phyloP scores from a whole-genome alignment of 2,329 filamentous ascomycete species.

The Orbilia quercus region DNA sequence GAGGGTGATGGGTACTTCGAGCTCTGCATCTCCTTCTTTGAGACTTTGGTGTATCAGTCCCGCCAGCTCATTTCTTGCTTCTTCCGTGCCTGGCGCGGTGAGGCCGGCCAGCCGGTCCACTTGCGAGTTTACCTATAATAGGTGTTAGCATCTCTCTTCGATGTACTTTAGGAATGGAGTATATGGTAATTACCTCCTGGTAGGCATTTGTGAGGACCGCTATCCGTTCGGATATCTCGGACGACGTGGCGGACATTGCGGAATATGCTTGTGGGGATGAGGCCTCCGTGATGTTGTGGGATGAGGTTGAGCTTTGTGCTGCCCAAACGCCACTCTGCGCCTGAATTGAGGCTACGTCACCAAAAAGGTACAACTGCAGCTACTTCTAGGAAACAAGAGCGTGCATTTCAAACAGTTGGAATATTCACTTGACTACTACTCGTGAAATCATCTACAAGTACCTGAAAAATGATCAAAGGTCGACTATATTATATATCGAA shows the following conservation, averaged over 20 bases:
- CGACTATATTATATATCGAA: no score
- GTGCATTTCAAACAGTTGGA: no score
- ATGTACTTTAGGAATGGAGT: no score
- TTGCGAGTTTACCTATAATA: conserved; percentile 63
- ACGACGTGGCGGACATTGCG: conserved; percentile 40
- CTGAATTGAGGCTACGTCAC: conserved; percentile 32
- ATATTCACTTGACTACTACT: no score
- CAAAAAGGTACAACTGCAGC: conserved; percentile 14
- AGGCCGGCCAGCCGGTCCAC: conserved; percentile 72
- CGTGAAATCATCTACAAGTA: no score
- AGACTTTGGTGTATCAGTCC: conserved; percentile 59
- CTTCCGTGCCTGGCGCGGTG: conserved; percentile 60
- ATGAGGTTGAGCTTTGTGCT: background rate
- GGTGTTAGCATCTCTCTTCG: background rate
- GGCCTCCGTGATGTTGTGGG: background rate
- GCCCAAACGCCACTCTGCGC: conserved; percentile 9
- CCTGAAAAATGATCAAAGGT: no score
- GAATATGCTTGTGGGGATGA: background rate
- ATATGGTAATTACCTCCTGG: conserved; percentile 58
- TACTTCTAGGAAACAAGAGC: no score
- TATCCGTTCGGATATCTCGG: conserved; percentile 59
- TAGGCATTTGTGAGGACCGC: conserved; percentile 58
- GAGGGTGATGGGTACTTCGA: conserved; percentile 48
- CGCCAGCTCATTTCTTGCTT: conserved; percentile 57
- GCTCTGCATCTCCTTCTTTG: conserved; percentile 64